phyloP scores from a whole-genome alignment of 352 stramenopile species.

The Globisporangium uncinulatum region DNA sequence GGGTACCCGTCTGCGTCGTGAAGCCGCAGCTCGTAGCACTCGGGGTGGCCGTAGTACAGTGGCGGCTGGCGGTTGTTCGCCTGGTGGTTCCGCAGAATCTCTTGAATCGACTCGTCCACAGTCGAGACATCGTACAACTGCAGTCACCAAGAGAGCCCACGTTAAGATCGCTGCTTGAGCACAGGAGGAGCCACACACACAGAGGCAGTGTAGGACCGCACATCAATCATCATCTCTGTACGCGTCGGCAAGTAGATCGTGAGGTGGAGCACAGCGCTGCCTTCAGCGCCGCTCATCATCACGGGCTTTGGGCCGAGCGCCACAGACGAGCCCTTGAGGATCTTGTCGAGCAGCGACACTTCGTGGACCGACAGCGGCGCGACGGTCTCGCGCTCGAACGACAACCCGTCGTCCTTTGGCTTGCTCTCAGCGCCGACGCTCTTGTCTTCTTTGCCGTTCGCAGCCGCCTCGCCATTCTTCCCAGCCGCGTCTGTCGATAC shows the following conservation, averaged over 20 bases:
- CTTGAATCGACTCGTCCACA: slow-evolving; percentile 84
- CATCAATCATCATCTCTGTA: slow-evolving; percentile 86
- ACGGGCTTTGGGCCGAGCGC: slow-evolving; percentile 49
- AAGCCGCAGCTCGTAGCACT: slow-evolving; percentile 84
- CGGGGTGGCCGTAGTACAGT: slow-evolving; percentile 81
- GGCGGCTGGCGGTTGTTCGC: slow-evolving; percentile 49
- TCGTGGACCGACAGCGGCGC: slow-evolving; percentile 58
- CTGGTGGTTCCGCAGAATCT: slow-evolving; percentile 71
- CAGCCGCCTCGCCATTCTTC: not conserved
- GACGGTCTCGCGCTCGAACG: slow-evolving; percentile 66
- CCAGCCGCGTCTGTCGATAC: slow-evolving; percentile 1
- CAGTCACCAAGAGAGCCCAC: not conserved
- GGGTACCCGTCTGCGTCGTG: slow-evolving; percentile 81
- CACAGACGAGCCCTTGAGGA: slow-evolving; percentile 51
- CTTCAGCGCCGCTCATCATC: slow-evolving; percentile 44
- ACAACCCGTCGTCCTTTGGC: slow-evolving; percentile 44
- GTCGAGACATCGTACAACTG: slow-evolving; percentile 85
- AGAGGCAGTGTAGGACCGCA: slow-evolving; percentile 12
- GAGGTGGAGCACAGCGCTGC: slow-evolving; percentile 67
- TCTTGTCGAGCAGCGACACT: slow-evolving; percentile 69
- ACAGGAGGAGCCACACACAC: not conserved
- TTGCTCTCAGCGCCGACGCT: slow-evolving; percentile 10
- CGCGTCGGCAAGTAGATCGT: slow-evolving; percentile 84
- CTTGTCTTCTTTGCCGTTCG: slow-evolving; percentile 8
- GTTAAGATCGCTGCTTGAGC: too few species aligned